Percentiles rank a stretch among this genome's conserved stretches.
phyloP scores from a whole-genome alignment of 345 rosid species.

The Triadica sebifera region DNA sequence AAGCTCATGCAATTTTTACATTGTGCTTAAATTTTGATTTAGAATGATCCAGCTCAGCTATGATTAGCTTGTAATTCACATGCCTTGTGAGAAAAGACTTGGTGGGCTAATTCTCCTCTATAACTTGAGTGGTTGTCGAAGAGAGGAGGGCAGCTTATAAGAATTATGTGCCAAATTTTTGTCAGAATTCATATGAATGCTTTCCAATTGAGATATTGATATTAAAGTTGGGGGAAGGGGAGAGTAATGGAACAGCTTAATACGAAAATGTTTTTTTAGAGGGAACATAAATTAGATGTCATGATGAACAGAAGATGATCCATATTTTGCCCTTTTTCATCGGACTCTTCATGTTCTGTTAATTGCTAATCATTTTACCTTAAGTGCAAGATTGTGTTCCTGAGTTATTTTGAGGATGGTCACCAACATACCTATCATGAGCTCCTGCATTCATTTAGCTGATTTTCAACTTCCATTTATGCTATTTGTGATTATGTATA shows the following conservation, averaged over 20 bases:
- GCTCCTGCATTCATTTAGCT: not conserved
- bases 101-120: not conserved
- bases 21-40: not conserved
- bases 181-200: not conserved
- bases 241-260: not conserved
- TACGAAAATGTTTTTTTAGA: not conserved
- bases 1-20: not conserved
- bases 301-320: not conserved
- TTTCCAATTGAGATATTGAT: not conserved
- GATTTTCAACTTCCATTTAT: not conserved
- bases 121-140: not conserved
- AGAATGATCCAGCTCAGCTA: not conserved
- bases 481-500: not conserved
- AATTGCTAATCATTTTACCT: not conserved
- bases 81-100: not conserved
- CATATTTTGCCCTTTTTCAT: not conserved
- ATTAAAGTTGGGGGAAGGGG: not conserved
- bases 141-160: not conserved
- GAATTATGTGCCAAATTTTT: not conserved
- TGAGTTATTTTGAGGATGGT: not conserved
- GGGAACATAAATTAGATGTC: not conserved
- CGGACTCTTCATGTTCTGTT: not conserved
- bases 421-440: not conserved
- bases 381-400: not conserved
- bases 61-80: not conserved